Evolutionary conservation across 768 basidiomycete species (phyloP).

Genomic region (Trametes cinnabarina): DNA sequence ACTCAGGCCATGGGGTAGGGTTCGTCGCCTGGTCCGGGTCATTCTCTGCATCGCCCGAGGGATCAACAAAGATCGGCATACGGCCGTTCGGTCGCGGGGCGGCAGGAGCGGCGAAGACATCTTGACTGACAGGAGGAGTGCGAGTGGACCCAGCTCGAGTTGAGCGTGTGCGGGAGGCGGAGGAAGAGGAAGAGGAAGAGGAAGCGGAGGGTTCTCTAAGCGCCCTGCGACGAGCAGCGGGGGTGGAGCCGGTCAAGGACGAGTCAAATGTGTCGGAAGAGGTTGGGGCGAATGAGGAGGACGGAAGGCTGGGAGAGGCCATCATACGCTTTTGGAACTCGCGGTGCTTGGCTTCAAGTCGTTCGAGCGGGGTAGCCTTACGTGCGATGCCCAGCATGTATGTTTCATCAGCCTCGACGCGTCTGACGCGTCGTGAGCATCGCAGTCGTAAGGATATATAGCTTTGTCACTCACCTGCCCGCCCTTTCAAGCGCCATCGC

Average conservation of each 20-base stretch:
- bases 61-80: slow-evolving; percentile 73
- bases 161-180: slow-evolving; percentile 20
- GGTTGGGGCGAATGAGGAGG: slow-evolving; percentile 25
- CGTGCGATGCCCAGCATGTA: slow-evolving; percentile 88
- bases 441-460: neutral
- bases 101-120: slow-evolving; percentile 32
- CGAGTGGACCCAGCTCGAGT: slow-evolving; percentile 30
- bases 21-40: slow-evolving; percentile 31
- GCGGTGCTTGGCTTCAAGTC: slow-evolving; percentile 69
- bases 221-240: slow-evolving; percentile 40
- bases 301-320: slow-evolving; percentile 42
- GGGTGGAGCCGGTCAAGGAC: slow-evolving; percentile 29
- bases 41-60: slow-evolving; percentile 45
- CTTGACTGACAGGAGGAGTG: slow-evolving; percentile 23
- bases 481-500: slow-evolving; percentile 81
- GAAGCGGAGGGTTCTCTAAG: slow-evolving; percentile 42
- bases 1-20: slow-evolving; percentile 59
- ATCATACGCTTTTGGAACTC: slow-evolving; percentile 95
- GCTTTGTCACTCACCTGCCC: slow-evolving; percentile 57
- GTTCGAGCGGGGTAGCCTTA: slow-evolving; percentile 76
- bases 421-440: slow-evolving; percentile 43
- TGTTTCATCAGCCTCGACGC: slow-evolving; percentile 83
- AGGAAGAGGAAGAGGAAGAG: slow-evolving; percentile 35
- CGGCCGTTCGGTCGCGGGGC: slow-evolving; percentile 50
- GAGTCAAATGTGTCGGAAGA: slow-evolving; percentile 31